Evolutionary conservation across 805 yeast genomes (phyloP).

Genomic region (Zygoascus ofunaensis): DNA sequence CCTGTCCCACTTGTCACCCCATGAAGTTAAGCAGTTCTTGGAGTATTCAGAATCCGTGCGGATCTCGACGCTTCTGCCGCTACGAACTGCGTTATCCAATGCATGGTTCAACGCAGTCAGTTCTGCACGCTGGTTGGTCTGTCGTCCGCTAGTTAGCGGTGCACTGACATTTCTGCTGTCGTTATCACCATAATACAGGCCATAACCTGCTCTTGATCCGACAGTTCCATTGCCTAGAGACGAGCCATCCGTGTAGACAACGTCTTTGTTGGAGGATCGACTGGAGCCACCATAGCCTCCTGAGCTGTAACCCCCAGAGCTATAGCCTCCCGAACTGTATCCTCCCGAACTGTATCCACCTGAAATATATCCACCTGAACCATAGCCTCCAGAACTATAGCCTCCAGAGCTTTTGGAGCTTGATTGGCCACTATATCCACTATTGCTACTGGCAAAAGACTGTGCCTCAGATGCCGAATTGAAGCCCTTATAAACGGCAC

Average conservation of each 20-base stretch:
- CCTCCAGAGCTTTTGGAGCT: too few species aligned
- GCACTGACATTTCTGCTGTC: constrained; percentile 49
- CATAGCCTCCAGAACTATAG: not conserved
- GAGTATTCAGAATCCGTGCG: constrained; percentile 67
- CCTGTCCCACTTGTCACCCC: constrained; percentile 48
- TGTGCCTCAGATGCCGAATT: constrained; percentile 40
- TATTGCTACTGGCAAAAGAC: constrained; percentile 28
- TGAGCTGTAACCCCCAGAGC: constrained; percentile 5
- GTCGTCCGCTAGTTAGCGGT: constrained; percentile 39
- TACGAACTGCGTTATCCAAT: constrained; percentile 30
- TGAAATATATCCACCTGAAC: not conserved
- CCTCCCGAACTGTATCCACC: constrained; percentile 2
- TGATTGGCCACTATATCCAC: too few species aligned
- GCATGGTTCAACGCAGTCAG: constrained; percentile 58
- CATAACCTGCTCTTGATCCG: constrained; percentile 53
- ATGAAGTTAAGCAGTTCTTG: constrained; percentile 44
- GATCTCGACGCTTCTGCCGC: constrained; percentile 33
- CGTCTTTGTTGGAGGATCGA: not conserved
- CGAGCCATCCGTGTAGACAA: constrained; percentile 73
- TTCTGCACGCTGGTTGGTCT: constrained; percentile 79
- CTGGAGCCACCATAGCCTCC: constrained; percentile 4
- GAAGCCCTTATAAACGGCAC: constrained; percentile 53
- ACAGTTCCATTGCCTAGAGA: constrained; percentile 48
- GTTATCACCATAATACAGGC: constrained; percentile 55
- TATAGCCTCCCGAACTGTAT: constrained; percentile 1